Evolutionary conservation across 1,284 basidiomycete species (phyloP).

Genomic region (Heterobasidion parviporum): DNA sequence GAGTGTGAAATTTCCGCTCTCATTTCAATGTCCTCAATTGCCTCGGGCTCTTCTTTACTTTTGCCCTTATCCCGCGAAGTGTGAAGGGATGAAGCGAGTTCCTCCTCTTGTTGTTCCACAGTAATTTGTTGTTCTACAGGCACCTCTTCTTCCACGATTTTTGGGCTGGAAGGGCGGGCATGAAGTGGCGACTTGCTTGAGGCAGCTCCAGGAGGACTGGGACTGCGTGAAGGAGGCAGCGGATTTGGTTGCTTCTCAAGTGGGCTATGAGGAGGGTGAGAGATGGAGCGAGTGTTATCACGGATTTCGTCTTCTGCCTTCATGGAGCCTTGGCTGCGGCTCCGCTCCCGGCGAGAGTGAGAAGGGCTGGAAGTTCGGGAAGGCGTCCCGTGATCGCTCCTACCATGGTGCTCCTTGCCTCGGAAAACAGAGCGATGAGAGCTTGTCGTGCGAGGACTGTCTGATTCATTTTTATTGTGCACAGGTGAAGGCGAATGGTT

Average conservation of each 20-base stretch:
- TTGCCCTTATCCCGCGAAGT: slow-evolving; percentile 10
- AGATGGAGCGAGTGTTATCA: background rate
- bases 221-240: background rate
- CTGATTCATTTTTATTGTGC: background rate
- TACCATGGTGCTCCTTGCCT: background rate
- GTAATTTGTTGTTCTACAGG: no score
- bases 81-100: background rate
- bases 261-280: background rate
- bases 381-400: background rate
- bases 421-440: background rate
- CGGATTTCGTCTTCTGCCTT: background rate
- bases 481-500: slow-evolving; percentile 2
- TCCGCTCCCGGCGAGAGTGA: background rate
- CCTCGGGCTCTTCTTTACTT: slow-evolving; percentile 5
- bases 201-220: background rate
- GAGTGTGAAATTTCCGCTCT: slow-evolving; percentile 10
- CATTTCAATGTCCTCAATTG: slow-evolving; percentile 14
- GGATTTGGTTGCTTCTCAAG: background rate
- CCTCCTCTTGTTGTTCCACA: background rate
- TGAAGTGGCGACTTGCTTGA: background rate
- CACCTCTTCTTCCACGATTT: background rate
- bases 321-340: background rate
- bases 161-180: background rate
- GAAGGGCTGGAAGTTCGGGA: background rate
- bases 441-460: background rate